Evolutionary conservation across 2,329 filamentous ascomycete genomes (phyloP).

Genomic region (Hymenoscyphus fructigenus): DNA sequence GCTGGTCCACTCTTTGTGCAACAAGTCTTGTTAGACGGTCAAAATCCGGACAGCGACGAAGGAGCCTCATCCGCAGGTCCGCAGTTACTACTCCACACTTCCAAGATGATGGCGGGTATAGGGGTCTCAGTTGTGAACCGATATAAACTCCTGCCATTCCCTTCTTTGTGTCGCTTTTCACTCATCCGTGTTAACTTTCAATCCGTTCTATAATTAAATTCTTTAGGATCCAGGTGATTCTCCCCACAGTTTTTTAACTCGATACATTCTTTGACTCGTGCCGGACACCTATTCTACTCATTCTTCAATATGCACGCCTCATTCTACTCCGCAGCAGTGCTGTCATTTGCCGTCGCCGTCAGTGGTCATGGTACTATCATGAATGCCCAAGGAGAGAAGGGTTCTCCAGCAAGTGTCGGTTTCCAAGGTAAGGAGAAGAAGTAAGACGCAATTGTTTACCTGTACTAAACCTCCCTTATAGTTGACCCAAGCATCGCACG

Average conservation of each 20-base stretch:
- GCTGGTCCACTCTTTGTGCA: constrained; percentile 18
- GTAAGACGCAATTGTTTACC: neutral
- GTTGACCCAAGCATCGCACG: constrained; percentile 56
- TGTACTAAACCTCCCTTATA: constrained; percentile 24
- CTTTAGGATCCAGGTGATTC: constrained; percentile 30
- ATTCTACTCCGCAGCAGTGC: constrained; percentile 35
- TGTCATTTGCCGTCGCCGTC: constrained; percentile 39
- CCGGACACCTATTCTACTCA: constrained; percentile 32
- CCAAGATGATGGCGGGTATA: constrained; percentile 7
- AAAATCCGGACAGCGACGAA: constrained; percentile 14
- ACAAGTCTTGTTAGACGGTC: constrained; percentile 24
- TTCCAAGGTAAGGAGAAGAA: constrained; percentile 39
- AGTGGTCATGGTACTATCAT: constrained; percentile 49
- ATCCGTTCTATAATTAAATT: constrained; percentile 24
- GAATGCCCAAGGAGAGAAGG: constrained; percentile 45
- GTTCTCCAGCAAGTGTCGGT: constrained; percentile 47
- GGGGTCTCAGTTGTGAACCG: neutral
- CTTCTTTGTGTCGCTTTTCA: constrained; percentile 18
- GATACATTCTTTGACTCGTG: constrained; percentile 36
- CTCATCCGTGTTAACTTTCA: constrained; percentile 22
- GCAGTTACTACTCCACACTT: neutral
- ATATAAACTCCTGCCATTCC: neutral
- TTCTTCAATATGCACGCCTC: constrained; percentile 41
- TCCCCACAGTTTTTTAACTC: constrained; percentile 27
- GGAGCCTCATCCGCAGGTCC: neutral